Evolutionary conservation across 2,329 filamentous ascomycete genomes (phyloP), one percentile per base, ranked within the genome.

Genomic region (Colletotrichum sp.): DNA sequence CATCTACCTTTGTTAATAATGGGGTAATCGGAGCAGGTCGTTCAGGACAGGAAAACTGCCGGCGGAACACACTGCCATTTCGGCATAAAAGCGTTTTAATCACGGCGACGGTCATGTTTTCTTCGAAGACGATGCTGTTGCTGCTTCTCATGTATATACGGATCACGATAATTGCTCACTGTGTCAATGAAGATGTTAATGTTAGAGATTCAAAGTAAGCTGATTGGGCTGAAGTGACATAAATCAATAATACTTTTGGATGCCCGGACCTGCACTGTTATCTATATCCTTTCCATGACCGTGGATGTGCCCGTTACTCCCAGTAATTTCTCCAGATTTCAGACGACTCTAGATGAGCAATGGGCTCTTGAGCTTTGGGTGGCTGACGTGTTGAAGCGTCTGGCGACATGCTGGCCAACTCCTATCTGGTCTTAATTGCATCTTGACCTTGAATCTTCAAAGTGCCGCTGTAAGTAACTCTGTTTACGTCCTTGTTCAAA

Each of bases 11-110:
- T 43, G 16, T 32, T 69, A 48, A 61, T 48, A 36, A 48, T 70
- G 57, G 67, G 57, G n/a, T 24, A 55, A 63, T 63, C 57, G 59
- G 59, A 63, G 67, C 67, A 34, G 24, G 26, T 24, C 8, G 36
- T 28, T 7, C 30, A 24, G 18, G 10, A 9, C 30, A n/a, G 67
- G 57, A 61, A 52, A 63, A 36, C 26, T 63, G 67, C n/a, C 26
- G 28, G 57, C 36, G 15, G 16, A n/a, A 26, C 6, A 63, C 10
- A 0, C 7, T 52, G 39, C n/a, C 18, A 16, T 55, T 28, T 34
- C 67, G 66, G 66, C 57, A 55, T 70, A 55, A 24, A 70, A 15
- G 36, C 26, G 39, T 70, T 52, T 59, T 63, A 63, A 70, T 70
- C 6, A 59, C 12, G 12, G 67, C 1, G 10, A 39, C 34, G 1